Base-by-base conservation (phyloP, 2,329 filamentous ascomycete genomes). In the Fusarium zealandicum region DNA sequence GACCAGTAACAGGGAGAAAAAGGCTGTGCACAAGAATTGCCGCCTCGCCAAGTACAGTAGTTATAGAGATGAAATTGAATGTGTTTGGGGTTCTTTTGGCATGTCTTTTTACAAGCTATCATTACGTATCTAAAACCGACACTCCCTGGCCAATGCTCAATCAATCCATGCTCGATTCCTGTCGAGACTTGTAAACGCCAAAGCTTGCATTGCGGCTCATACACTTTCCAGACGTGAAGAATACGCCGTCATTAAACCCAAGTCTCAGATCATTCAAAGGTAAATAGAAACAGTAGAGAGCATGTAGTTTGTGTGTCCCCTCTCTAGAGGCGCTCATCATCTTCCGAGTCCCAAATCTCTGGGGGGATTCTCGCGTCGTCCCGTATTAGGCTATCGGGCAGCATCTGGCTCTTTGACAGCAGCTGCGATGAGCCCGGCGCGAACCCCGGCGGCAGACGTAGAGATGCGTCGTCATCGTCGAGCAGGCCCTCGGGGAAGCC, bases 321-420 rank as follows among this genome's bases (percentile, higher is more conserved):
- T 14, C 32, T 35, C 55, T 60, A 68, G 30, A 68, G 51, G 36
- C 41, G 52, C 28, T 36, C 58, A 37, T 58, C 58, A 13, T 57
- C 59, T 16, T 72, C 73, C 32, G 72, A 76, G 55, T 76, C 75
- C 69, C 68, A 75, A 27, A 76, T 72, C 51, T 70, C 71, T 12
- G 66, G 67, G 5, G 70, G 70, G 18, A 63, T 63, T 32, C 67
- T 57, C 18, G 57, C 64, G 22, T 72, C 71, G 27, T 78, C 77
- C 25, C 67, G 60, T 7, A 79, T 17, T 49, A 80, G 68, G 52
- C 76, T 79, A 36, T 80, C 77, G 3, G 82, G 78, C 51, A 85
- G 69, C 71, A 82, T 76, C 68, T 84, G 81, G 56, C 81, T 83
- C 61, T 75, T 77, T 2, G 78, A 77, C 51, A 79, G 65, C 14